Evolutionary conservation across 306 rosid genomes (phyloP).

Genomic region (Fagus crenata): DNA sequence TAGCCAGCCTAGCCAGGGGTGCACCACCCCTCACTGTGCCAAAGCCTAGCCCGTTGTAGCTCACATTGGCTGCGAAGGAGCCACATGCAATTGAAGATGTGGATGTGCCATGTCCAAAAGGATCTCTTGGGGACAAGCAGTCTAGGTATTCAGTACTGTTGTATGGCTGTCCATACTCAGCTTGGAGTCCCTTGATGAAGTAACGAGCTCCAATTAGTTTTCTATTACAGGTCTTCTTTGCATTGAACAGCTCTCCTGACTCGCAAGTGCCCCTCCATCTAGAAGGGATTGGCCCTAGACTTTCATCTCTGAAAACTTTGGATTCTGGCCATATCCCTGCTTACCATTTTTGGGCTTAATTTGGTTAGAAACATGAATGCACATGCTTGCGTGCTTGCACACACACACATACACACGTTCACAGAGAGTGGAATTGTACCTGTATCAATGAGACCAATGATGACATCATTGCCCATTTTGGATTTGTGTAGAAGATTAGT

Average conservation of each 20-base stretch:
- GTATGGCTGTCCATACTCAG: constrained; percentile 40
- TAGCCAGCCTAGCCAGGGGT: constrained; percentile 43
- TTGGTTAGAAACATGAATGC: constrained; percentile 6
- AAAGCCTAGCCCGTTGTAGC: constrained; percentile 45
- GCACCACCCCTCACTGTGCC: constrained; percentile 57
- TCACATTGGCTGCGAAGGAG: constrained; percentile 29
- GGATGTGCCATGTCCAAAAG: constrained; percentile 47
- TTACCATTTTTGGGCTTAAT: background rate
- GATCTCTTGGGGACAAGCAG: constrained; percentile 46
- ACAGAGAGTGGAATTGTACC: constrained; percentile 28
- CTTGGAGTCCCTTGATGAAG: constrained; percentile 40
- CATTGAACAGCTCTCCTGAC: constrained; percentile 41
- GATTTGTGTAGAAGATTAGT: constrained; percentile 26
- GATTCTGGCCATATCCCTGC: constrained; percentile 67
- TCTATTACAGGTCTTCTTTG: constrained; percentile 44
- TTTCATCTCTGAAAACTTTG: constrained; percentile 40
- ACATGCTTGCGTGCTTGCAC: background rate
- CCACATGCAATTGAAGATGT: constrained; percentile 51
- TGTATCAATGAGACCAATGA: constrained; percentile 52
- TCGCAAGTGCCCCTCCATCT: constrained; percentile 52
- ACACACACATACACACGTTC: background rate
- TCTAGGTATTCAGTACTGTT: constrained; percentile 27
- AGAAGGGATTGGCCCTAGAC: constrained; percentile 46
- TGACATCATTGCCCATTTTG: constrained; percentile 40
- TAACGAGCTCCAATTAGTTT: constrained; percentile 60